Evolutionary conservation across 306 rosid genomes (phyloP), one percentile per base, ranked within the genome.

Genomic region (Sindora glabra): DNA sequence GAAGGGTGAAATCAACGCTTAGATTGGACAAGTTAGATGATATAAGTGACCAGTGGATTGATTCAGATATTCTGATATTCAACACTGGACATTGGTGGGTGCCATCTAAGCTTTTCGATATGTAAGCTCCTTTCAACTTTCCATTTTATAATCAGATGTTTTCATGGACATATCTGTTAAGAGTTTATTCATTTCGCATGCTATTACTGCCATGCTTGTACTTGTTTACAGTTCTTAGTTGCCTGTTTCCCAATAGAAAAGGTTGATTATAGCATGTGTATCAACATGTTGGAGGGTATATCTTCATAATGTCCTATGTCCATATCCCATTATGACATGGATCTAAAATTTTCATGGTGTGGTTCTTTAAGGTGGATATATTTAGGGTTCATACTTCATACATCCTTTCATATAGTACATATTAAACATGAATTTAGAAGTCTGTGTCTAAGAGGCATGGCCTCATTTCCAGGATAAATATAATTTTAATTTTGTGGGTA

Each of bases 41-140:
- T 64, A 79, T 83, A 38, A 83, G 89, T 72, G 61, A 69, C 10
- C 77, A 69, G 56, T 89, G 97, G 97, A 45, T 83, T 73, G 27
- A 81, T 74, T 86, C 97, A 25, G 95, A 89, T 83, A 67, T 89
- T 75, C 81, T 89, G 55, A 78, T 89, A 55, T 86, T 89, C 82
- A 89, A 89, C 63, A 83, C 97, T n/a, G 97, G 97, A 6, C 97
- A 89, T 34, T 89, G 97, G 97, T 89, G 97, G 97, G 95, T 86
- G 38, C 97, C 95, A 10, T 83, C 89, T 41, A 89, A 89, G 74
- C 81, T 89, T 67, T 89, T 81, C 23, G 56, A 79, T 17, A n/a
- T 24, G 95, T 89, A 81, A 86, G 97, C 38, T 65, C 62, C 62
- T 56, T 79, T 67, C 46, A 45, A 60, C 59, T 48, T 56, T 12